Evolutionary conservation across 2,329 filamentous ascomycete genomes (phyloP).

Genomic region (Xylaria sp.): DNA sequence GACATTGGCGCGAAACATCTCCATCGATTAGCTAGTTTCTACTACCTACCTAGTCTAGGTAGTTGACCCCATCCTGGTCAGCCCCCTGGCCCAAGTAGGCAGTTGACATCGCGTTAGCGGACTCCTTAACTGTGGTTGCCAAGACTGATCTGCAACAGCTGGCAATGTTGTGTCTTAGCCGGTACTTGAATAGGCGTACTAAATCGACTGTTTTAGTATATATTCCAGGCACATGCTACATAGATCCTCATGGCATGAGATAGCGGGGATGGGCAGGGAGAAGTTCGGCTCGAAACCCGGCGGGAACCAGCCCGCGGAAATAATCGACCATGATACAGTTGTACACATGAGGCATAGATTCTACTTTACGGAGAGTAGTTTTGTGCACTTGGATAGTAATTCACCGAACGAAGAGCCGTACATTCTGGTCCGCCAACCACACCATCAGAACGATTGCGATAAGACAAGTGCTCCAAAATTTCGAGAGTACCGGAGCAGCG

Average conservation of each 20-base stretch:
- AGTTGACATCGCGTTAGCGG: constrained; percentile 21
- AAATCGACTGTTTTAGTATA: constrained; percentile 2
- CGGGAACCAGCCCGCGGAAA: not conserved
- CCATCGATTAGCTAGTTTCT: constrained; percentile 15
- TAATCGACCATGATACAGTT: not conserved
- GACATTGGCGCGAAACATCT: constrained; percentile 29
- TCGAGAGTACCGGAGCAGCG: not conserved
- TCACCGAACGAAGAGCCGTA: not conserved
- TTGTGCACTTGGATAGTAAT: not conserved
- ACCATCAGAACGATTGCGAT: not conserved
- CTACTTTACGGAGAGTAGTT: not conserved
- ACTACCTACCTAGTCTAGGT: constrained; percentile 33
- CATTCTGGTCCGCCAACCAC: not conserved
- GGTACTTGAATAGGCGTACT: constrained; percentile 1
- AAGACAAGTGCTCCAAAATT: not conserved
- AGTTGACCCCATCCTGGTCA: constrained; percentile 16
- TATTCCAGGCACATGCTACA: not conserved
- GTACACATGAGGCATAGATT: too few relatives aligned
- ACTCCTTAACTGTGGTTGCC: constrained; percentile 15
- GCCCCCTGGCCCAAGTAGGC: constrained; percentile 30
- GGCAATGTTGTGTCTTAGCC: constrained; percentile 6
- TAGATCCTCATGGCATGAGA: constrained; percentile 1
- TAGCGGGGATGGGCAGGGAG: not conserved
- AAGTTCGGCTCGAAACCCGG: not conserved
- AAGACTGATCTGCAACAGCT: constrained; percentile 29